Evolutionary conservation across 176 grass and related monocot genomes (phyloP).

Genomic region (Typha latifolia): DNA sequence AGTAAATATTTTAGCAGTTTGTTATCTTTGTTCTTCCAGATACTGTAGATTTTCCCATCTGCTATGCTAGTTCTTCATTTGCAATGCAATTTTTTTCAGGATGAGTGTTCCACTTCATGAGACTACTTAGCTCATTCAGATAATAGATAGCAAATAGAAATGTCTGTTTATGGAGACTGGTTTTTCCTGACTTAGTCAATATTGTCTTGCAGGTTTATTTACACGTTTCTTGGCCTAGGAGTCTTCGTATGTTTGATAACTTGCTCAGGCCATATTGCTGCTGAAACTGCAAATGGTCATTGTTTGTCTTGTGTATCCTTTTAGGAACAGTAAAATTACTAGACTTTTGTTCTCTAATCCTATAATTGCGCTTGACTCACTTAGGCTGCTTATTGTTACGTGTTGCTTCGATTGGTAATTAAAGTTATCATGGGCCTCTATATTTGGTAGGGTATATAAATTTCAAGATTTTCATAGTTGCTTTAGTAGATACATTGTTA

Average conservation of each 20-base stretch:
- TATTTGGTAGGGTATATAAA: too few relatives aligned
- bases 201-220: slow-evolving; percentile 70
- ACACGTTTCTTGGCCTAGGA: slow-evolving; percentile 66
- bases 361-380: not conserved
- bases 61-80: too few relatives aligned
- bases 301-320: slow-evolving; percentile 98
- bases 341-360: not conserved
- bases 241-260: slow-evolving; percentile 69
- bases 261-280: slow-evolving; percentile 82
- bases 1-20: too few relatives aligned
- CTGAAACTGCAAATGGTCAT: slow-evolving; percentile 58
- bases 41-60: too few relatives aligned
- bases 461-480: too few relatives aligned
- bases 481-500: too few relatives aligned
- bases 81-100: too few relatives aligned
- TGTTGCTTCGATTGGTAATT: too few relatives aligned
- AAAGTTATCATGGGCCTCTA: too few relatives aligned
- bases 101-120: not conserved
- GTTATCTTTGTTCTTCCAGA: too few relatives aligned
- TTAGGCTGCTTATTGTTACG: too few relatives aligned
- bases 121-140: not conserved
- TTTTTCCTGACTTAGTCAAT: not conserved
- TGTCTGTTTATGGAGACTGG: slow-evolving; percentile 5
- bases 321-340: slow-evolving; percentile 5
- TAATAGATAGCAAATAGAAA: slow-evolving; percentile 2